phyloP scores from a whole-genome alignment of 306 rosid species.

The Ormosia semicastrata region DNA sequence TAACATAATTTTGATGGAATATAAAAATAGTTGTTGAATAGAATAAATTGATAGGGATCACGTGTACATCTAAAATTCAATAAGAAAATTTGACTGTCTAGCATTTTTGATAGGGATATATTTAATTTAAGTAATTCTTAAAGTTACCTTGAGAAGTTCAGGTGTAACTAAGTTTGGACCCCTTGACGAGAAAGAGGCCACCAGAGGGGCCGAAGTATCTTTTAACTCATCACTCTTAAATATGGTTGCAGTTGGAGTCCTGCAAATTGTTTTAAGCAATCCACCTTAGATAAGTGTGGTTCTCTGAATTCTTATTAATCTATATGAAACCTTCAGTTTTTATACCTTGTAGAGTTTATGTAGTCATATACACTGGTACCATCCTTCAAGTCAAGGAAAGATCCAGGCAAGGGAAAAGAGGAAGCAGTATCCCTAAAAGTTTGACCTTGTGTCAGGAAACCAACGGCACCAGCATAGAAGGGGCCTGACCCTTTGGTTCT shows the following conservation, averaged over 20 bases:
- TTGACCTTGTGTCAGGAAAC: conserved; percentile 21
- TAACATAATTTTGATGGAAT: no score
- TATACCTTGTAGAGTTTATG: conserved; percentile 30
- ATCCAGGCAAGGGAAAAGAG: conserved; percentile 20
- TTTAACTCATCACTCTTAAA: conserved; percentile 10
- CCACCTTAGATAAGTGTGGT: neutral
- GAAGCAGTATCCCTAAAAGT: accelerated
- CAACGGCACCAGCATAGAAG: conserved; percentile 12
- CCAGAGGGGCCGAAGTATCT: conserved; percentile 21
- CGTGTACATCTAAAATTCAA: no score
- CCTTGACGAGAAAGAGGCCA: conserved; percentile 32
- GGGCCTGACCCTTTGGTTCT: neutral
- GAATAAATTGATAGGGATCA: no score
- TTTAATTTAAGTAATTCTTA: neutral
- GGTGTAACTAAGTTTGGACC: conserved; percentile 32
- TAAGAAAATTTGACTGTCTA: no score
- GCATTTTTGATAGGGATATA: no score
- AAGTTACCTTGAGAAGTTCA: conserved; percentile 36
- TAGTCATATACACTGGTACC: conserved; percentile 2
- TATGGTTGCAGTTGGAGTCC: conserved; percentile 32
- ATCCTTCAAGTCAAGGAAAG: conserved; percentile 8
- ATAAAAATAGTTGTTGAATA: no score
- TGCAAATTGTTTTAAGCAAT: neutral
- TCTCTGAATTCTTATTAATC: neutral
- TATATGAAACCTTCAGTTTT: neutral